These are phyloP conservation scores for Xerocomellus chrysenteron DNA, from an alignment of 768 basidiomycete species.

Conservation along the genomic window DNA sequence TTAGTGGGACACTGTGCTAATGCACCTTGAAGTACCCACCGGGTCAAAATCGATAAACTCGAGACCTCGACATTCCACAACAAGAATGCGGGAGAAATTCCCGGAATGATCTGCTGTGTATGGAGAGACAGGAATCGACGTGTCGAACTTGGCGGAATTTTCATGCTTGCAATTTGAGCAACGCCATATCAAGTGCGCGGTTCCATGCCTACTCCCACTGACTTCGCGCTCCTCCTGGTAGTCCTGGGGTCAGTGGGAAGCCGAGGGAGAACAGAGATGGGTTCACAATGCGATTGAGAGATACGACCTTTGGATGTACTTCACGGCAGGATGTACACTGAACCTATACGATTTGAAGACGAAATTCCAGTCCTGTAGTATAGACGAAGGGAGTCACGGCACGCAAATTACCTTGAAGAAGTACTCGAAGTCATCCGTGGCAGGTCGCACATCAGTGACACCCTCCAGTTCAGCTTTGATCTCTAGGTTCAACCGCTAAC, in stretches of 20 bases:
- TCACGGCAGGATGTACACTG: constrained; percentile 81
- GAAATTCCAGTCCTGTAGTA: neutral
- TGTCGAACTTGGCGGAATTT: constrained; percentile 77
- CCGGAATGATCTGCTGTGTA: constrained; percentile 62
- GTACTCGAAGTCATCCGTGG: constrained; percentile 70
- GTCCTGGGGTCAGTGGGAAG: constrained; percentile 3
- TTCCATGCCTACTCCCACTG: constrained; percentile 63
- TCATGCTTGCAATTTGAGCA: constrained; percentile 79
- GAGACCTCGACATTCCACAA: constrained; percentile 82
- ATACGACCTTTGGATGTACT: constrained; percentile 66
- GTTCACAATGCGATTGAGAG: constrained; percentile 67
- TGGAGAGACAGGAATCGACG: constrained; percentile 44
- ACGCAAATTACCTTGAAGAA: constrained; percentile 62
- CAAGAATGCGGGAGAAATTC: constrained; percentile 62
- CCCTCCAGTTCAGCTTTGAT: constrained; percentile 83
- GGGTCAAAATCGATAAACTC: constrained; percentile 82
- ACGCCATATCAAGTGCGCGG: constrained; percentile 80
- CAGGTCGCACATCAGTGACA: constrained; percentile 66
- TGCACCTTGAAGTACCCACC: constrained; percentile 39
- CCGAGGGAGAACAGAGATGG: neutral
- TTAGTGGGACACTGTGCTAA: neutral
- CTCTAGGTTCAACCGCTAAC: constrained; percentile 57
- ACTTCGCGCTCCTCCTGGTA: constrained; percentile 64
- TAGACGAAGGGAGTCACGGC: neutral
- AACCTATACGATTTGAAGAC: constrained; percentile 43